A percentile compares a stretch with the other conserved stretches of the same genome.
Conservation (phyloP, 495 filamentous ascomycete species). For the Neurospora sp. region DNA sequence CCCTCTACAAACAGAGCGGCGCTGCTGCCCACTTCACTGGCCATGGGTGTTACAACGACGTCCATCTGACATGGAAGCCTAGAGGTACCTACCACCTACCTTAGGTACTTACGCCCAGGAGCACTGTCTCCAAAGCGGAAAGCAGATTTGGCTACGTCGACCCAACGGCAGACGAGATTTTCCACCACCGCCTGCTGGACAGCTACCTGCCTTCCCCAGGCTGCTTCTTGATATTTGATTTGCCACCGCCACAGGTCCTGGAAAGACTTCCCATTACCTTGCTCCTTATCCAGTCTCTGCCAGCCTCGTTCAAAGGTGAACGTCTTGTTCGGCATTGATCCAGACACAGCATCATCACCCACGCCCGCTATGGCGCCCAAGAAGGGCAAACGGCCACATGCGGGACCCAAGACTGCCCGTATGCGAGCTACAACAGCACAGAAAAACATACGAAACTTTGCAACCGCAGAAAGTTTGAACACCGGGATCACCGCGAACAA, state of each 20-base stretch:
- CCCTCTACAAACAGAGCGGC: not conserved
- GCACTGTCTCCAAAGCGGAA: not conserved
- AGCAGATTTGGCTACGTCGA: not conserved
- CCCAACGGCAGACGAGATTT: not conserved
- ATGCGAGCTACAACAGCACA: slow-evolving; percentile 2
- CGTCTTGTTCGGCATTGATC: not conserved
- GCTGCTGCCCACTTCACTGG: not conserved
- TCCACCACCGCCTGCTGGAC: not conserved
- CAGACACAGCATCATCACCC: not conserved
- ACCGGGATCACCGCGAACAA: not conserved
- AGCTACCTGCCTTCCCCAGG: not conserved
- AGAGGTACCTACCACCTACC: not conserved
- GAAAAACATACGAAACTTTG: not conserved
- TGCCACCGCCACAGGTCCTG: not conserved
- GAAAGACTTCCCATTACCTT: not conserved
- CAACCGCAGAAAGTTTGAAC: not conserved
- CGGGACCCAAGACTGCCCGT: slow-evolving; percentile 2
- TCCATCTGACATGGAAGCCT: not conserved
- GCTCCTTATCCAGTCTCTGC: not conserved
- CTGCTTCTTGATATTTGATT: not conserved
- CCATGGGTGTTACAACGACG: not conserved
- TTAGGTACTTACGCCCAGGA: not conserved
- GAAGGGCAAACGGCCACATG: slow-evolving; percentile 11
- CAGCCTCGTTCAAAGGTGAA: not conserved
- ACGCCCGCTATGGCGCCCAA: slow-evolving; percentile 10